These are phyloP conservation scores for Cephalotrichum gorgonifer DNA, from an alignment of 2,329 filamentous ascomycete species.

Conservation along the genomic window DNA sequence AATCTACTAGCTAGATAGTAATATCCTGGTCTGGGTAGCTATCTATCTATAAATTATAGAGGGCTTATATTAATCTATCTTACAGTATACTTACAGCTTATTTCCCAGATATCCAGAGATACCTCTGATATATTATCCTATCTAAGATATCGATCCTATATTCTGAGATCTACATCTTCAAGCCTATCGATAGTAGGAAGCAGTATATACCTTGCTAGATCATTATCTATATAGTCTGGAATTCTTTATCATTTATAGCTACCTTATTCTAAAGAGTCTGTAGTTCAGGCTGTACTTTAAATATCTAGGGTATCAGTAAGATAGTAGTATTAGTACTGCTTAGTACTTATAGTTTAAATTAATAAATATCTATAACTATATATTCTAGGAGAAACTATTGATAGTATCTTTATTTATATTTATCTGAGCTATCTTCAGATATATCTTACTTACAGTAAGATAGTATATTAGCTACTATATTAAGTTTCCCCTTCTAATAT, in stretches of 20 bases:
- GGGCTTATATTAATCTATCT: background rate
- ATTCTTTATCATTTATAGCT: too few relatives aligned
- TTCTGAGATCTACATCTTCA: slow-evolving; percentile 1
- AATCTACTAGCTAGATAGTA: background rate
- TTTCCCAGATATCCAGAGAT: too few relatives aligned
- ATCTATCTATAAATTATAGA: background rate
- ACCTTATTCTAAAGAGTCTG: too few relatives aligned
- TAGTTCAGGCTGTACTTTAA: too few relatives aligned
- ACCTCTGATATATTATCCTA: background rate
- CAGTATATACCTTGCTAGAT: too few relatives aligned
- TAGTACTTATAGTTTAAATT: too few relatives aligned
- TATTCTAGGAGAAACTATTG: too few relatives aligned
- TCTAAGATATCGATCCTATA: background rate
- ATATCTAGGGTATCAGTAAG: too few relatives aligned
- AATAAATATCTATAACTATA: too few relatives aligned
- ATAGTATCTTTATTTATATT: too few relatives aligned
- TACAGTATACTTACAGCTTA: background rate
- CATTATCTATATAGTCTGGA: too few relatives aligned
- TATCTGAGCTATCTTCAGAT: background rate
- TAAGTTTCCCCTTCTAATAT: background rate
- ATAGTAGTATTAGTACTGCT: too few relatives aligned
- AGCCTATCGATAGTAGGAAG: background rate
- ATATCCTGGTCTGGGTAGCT: background rate
- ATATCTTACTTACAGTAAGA: background rate
- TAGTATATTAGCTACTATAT: background rate